These are phyloP conservation scores for Eimeria necatrix DNA, from an alignment of 169 alveolate species.

Conservation along the genomic window DNA sequence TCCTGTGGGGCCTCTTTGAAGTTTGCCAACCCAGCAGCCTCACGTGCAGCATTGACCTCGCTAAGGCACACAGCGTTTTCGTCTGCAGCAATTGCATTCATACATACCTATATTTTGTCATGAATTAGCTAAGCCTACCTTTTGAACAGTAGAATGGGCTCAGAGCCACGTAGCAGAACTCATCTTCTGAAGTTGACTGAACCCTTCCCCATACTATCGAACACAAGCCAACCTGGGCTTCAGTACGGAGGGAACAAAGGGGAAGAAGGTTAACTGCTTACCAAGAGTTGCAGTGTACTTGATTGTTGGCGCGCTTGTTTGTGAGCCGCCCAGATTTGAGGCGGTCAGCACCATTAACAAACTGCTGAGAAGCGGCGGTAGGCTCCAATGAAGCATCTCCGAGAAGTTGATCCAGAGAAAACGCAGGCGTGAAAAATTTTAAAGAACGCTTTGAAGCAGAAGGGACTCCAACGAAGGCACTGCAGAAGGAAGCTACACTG, in stretches of 20 bases:
- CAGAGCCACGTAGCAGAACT: background rate
- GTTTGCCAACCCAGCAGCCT: background rate
- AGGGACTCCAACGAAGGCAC: too few relatives aligned
- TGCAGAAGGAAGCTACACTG: too few relatives aligned
- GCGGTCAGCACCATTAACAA: background rate
- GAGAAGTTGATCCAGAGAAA: background rate
- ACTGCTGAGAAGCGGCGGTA: background rate
- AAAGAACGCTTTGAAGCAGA: too few relatives aligned
- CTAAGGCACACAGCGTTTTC: background rate
- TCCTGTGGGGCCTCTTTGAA: background rate
- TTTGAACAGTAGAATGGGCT: too few relatives aligned
- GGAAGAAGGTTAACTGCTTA: too few relatives aligned
- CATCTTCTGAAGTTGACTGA: too few relatives aligned
- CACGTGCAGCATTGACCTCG: constrained; percentile 4
- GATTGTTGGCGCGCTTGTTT: background rate
- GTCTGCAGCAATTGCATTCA: background rate
- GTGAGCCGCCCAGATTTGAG: too few relatives aligned
- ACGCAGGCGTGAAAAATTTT: too few relatives aligned
- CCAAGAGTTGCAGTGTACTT: too few relatives aligned
- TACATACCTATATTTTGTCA: too few relatives aligned
- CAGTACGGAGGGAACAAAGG: background rate
- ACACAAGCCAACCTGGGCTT: background rate
- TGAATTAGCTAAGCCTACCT: too few relatives aligned
- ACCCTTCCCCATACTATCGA: too few relatives aligned
- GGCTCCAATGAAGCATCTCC: background rate